These are phyloP conservation scores for Dactylonectria macrodidyma DNA, from an alignment of 2,329 filamentous ascomycete species.

Conservation along the genomic window DNA sequence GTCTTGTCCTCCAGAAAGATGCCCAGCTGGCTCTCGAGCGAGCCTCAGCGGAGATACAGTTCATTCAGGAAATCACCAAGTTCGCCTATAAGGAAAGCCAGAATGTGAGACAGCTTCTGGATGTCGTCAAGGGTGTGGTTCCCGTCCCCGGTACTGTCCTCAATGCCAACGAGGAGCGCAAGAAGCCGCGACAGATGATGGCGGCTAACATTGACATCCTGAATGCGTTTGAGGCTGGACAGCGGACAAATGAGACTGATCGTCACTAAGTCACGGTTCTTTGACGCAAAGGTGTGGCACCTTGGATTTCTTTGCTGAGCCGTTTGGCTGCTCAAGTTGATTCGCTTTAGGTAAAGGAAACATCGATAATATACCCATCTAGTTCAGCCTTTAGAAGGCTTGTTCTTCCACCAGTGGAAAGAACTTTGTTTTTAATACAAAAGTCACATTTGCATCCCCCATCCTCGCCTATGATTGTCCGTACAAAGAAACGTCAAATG, in stretches of 20 bases:
- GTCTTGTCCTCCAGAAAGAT: neutral
- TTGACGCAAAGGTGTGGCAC: no score
- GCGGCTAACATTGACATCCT: no score
- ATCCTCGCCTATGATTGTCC: conserved; percentile 2
- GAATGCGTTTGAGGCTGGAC: no score
- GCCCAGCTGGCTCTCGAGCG: neutral
- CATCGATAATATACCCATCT: neutral
- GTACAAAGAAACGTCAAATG: conserved; percentile 25
- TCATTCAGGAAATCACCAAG: neutral
- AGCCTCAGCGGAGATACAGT: neutral
- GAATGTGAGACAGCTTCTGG: neutral
- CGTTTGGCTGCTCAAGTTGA: neutral
- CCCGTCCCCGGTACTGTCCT: no score
- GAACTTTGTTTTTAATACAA: conserved; percentile 9
- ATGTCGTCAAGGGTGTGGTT: neutral
- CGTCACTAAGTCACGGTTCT: no score
- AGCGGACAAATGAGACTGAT: no score
- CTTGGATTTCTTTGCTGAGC: no score
- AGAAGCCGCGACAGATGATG: no score
- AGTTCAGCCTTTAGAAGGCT: neutral
- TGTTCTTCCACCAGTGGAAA: conserved; percentile 6
- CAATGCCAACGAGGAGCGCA: no score
- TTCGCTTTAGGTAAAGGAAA: neutral
- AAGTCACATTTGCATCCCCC: neutral
- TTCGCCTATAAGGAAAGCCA: neutral